Evolutionary conservation across 139 green algal genomes (phyloP).

Genomic region (Micromonas pusilla): DNA sequence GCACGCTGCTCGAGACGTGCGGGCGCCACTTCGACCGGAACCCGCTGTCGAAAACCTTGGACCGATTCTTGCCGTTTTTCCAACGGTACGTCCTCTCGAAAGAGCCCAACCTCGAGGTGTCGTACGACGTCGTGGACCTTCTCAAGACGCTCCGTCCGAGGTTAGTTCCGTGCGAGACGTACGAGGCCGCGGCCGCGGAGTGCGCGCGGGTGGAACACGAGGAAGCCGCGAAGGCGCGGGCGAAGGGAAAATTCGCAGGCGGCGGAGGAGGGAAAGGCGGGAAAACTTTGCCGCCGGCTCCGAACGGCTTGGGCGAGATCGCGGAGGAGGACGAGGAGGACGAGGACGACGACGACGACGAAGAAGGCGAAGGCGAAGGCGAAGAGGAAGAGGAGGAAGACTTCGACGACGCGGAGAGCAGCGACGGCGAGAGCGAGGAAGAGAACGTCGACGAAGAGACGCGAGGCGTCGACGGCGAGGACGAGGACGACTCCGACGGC

Average conservation of each 20-base stretch:
- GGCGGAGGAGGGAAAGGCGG: background rate
- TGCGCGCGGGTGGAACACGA: conserved; percentile 52
- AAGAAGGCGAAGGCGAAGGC: conserved; percentile 25
- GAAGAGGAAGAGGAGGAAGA: conserved; percentile 40
- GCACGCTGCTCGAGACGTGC: conserved; percentile 71
- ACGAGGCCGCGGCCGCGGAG: conserved; percentile 54
- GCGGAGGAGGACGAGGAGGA: conserved; percentile 23
- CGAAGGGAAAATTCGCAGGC: too few relatives aligned
- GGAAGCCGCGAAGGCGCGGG: conserved; percentile 30
- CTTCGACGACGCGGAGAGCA: conserved; percentile 22
- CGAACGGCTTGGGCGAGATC: background rate
- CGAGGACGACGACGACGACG: conserved; percentile 38
- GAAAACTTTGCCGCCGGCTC: too few relatives aligned
- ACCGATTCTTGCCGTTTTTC: conserved; percentile 87
- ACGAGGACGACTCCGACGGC: conserved; percentile 28
- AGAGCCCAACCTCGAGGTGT: conserved; percentile 75
- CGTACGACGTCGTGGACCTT: conserved; percentile 58
- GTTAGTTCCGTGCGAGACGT: conserved; percentile 47
- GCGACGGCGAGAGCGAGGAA: conserved; percentile 31
- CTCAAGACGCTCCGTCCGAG: conserved; percentile 42
- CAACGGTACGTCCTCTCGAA: conserved; percentile 84
- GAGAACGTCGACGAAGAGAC: conserved; percentile 45
- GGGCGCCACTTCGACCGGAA: conserved; percentile 77
- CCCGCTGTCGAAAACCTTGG: conserved; percentile 51
- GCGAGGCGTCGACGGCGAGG: conserved; percentile 34